These are phyloP conservation scores for Schrenkiella parvula DNA, from an alignment of 345 rosid species.

Conservation along the genomic window DNA sequence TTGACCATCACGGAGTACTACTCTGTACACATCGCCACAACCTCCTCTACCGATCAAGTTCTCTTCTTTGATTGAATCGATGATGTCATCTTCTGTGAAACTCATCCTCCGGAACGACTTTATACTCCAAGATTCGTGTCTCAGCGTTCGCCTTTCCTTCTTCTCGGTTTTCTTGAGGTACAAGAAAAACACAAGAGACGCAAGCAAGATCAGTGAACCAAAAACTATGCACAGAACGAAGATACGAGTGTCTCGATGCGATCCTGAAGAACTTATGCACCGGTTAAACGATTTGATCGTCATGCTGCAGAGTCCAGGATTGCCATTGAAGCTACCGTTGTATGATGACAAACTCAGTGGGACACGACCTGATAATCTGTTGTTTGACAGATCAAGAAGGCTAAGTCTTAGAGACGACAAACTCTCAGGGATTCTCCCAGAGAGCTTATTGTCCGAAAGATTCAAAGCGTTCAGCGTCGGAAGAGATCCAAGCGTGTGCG, in stretches of 20 bases:
- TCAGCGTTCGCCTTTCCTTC: conserved; percentile 46
- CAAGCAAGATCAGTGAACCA: conserved; percentile 45
- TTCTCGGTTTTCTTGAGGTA: conserved; percentile 52
- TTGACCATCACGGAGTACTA: conserved; percentile 53
- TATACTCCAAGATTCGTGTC: conserved; percentile 76
- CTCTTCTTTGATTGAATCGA: conserved; percentile 81
- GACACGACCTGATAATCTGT: conserved; percentile 56
- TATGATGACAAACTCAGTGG: conserved; percentile 72
- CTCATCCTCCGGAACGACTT: conserved; percentile 65
- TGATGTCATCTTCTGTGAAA: conserved; percentile 74
- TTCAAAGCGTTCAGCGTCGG: conserved; percentile 69
- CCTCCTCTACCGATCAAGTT: conserved; percentile 92
- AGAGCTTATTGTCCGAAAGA: conserved; percentile 59
- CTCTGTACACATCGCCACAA: conserved; percentile 80
- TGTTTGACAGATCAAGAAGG: conserved; percentile 79
- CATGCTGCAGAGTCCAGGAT: conserved; percentile 66
- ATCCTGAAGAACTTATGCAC: conserved; percentile 44
- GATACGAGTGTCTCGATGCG: conserved; percentile 38
- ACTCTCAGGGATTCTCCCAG: conserved; percentile 62
- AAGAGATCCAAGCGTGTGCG: conserved; percentile 57
- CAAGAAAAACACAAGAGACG: conserved; percentile 49
- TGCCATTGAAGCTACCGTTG: conserved; percentile 70
- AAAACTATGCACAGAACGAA: conserved; percentile 51
- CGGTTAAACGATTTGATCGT: conserved; percentile 48
- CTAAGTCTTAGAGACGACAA: conserved; percentile 65